Base-by-base conservation (phyloP, 2,329 filamentous ascomycete genomes). In the Hypoxylon sp. region DNA sequence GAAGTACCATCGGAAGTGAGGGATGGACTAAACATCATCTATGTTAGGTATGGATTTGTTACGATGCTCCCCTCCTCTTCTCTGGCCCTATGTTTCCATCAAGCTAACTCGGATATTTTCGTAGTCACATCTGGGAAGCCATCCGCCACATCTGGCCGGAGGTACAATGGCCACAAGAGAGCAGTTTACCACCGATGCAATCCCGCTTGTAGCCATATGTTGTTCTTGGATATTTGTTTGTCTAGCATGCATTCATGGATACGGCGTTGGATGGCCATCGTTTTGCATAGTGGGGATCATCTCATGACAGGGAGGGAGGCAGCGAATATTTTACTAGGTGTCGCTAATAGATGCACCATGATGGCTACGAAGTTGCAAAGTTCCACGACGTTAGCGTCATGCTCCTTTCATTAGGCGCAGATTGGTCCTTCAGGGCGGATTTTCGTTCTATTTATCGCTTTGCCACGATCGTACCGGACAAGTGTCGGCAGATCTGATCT, bases 131-230 rank as follows among this genome's bases (percentile, higher is more conserved):
- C 68, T 98, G 94, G 93, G 95, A 98, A 81, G 95, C 94, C 27
- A 90, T 99, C 78, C 89, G 91, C 65, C 85, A 92, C 70, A 91
- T 99, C 71, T 99, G 96, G 96, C 96, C 96, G 1, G 93, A 97
- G 74, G 90, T 88, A 44, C 88, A 92, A 74, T 97, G 94, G 92
- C 92, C 93, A 19, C 89, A 93, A 76, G 87, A 89, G 74, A 87
- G 88, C 24, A 74, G 82, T 63, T 85, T 89, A 80, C 86, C 89
- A 65, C 87, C 89, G 50, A 84, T 96, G 66, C 93, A 97, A 81
- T 94, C 92, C 79, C 89, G 92, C 73, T 82, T 98, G 80, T 97
- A 85, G 84, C 73, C 42, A 44, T 65, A 42, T 32, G 32, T 53
- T 37, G 48, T 56, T 50, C 17, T 60, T 31, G 37, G 32, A 58